phyloP scores from a whole-genome alignment of 2,329 filamentous ascomycete species.

The Colletotrichum lindemuthianum region DNA sequence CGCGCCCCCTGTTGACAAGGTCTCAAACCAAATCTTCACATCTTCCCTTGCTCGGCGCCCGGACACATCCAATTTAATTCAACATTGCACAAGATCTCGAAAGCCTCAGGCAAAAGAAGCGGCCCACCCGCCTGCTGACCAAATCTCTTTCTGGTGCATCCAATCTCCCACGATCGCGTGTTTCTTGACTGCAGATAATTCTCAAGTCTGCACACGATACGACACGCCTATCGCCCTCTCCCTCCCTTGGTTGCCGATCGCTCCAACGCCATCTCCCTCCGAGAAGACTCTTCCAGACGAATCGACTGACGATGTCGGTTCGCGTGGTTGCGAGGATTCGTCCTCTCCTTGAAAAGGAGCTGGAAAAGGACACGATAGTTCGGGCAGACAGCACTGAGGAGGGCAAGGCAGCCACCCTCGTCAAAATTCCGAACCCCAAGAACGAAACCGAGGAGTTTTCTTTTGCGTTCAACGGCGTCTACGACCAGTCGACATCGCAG shows the following conservation, averaged over 20 bases:
- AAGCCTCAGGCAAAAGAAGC: slow-evolving; percentile 17
- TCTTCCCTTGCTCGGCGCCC: slow-evolving; percentile 11
- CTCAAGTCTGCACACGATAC: no score
- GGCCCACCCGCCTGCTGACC: neutral
- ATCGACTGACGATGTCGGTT: slow-evolving; percentile 66
- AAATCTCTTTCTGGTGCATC: slow-evolving; percentile 23
- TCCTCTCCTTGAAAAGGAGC: slow-evolving; percentile 85
- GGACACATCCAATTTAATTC: neutral
- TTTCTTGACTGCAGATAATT: no score
- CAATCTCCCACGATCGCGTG: slow-evolving; percentile 1
- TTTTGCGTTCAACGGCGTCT: slow-evolving; percentile 95
- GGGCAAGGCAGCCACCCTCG: slow-evolving; percentile 71
- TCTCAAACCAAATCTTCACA: slow-evolving; percentile 5
- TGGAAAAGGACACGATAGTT: slow-evolving; percentile 89
- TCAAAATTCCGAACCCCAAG: slow-evolving; percentile 93
- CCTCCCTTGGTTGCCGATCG: slow-evolving; percentile 1
- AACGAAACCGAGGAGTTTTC: slow-evolving; percentile 91
- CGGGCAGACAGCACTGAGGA: slow-evolving; percentile 70
- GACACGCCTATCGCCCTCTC: neutral
- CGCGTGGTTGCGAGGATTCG: slow-evolving; percentile 91
- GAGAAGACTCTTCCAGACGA: neutral
- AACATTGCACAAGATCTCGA: slow-evolving; percentile 21
- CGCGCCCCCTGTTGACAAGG: slow-evolving; percentile 27
- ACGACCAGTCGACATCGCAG: slow-evolving; percentile 82
- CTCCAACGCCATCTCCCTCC: neutral